phyloP scores from a whole-genome alignment of 306 rosid genomes.

The Acacia acuminata region DNA sequence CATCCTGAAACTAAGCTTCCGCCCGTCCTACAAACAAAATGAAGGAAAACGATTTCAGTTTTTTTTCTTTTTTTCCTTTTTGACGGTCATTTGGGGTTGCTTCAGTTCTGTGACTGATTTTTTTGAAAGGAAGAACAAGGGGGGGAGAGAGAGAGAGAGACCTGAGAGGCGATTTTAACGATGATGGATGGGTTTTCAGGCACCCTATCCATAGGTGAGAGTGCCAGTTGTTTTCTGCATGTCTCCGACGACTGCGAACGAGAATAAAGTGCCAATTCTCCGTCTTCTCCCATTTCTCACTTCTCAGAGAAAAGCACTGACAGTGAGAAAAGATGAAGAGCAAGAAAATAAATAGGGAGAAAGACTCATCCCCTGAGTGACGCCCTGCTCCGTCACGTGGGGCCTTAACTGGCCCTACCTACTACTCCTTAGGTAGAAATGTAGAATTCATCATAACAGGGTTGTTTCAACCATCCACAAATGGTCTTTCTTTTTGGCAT shows the following conservation, averaged over 20 bases:
- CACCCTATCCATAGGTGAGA: neutral
- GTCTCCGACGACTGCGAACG: too few species aligned
- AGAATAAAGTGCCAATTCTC: too few species aligned
- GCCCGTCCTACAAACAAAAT: neutral
- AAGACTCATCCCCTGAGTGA: too few species aligned
- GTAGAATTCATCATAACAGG: too few species aligned
- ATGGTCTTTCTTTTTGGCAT: neutral
- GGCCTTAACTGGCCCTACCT: too few species aligned
- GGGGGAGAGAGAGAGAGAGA: neutral
- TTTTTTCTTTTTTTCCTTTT: accelerated
- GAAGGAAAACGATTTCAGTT: neutral
- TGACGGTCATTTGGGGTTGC: too few species aligned
- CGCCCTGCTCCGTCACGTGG: too few species aligned
- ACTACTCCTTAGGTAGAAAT: too few species aligned
- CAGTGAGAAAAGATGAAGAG: too few species aligned
- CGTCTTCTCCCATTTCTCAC: too few species aligned
- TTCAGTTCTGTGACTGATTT: neutral
- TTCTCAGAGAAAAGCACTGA: too few species aligned
- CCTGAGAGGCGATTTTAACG: neutral
- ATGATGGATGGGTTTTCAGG: neutral
- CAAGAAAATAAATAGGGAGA: neutral
- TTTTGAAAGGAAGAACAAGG: neutral
- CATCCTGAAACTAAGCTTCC: neutral
- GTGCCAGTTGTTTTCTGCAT: neutral
- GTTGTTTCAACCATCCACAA: neutral